A percentile compares a stretch with the other conserved stretches of the same genome.
phyloP scores from a whole-genome alignment of 2,329 filamentous ascomycete genomes.

The Ceratocystis albifundus region DNA sequence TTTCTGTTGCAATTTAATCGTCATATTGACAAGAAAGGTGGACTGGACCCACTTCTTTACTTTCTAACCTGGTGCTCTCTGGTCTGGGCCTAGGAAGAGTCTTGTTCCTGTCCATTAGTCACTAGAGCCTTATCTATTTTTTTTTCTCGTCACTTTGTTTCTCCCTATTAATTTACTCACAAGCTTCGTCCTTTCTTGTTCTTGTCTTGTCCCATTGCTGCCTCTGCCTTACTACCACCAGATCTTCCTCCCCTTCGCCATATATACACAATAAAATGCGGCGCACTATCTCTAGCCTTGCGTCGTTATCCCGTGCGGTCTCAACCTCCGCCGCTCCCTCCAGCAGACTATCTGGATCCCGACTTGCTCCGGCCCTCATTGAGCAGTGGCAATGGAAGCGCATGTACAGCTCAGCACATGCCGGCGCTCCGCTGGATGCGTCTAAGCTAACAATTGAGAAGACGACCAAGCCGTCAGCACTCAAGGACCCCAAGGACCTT shows the following conservation, averaged over 20 bases:
- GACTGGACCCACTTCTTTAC: slow-evolving; percentile 5
- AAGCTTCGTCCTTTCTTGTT: neutral
- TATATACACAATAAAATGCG: slow-evolving; percentile 15
- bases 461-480: slow-evolving; percentile 62
- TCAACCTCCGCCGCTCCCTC: neutral
- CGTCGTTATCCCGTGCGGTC: slow-evolving; percentile 16
- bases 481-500: slow-evolving; percentile 66
- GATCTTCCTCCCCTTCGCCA: neutral
- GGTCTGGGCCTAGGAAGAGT: too few species aligned
- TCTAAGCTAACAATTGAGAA: slow-evolving; percentile 62
- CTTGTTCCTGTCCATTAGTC: too few species aligned
- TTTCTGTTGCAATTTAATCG: neutral
- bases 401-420: slow-evolving; percentile 31
- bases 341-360: neutral
- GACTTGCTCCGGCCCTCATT: neutral
- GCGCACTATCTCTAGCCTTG: slow-evolving; percentile 18
- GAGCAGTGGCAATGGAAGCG: slow-evolving; percentile 18
- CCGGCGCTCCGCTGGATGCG: slow-evolving; percentile 59
- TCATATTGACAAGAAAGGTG: neutral
- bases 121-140: neutral
- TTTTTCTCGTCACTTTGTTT: neutral
- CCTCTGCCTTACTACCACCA: neutral
- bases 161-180: neutral
- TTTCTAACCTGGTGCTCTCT: neutral
- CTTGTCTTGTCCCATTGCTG: neutral